phyloP scores from a whole-genome alignment of 495 filamentous ascomycete genomes.

The Annulohypoxylon nitens region DNA sequence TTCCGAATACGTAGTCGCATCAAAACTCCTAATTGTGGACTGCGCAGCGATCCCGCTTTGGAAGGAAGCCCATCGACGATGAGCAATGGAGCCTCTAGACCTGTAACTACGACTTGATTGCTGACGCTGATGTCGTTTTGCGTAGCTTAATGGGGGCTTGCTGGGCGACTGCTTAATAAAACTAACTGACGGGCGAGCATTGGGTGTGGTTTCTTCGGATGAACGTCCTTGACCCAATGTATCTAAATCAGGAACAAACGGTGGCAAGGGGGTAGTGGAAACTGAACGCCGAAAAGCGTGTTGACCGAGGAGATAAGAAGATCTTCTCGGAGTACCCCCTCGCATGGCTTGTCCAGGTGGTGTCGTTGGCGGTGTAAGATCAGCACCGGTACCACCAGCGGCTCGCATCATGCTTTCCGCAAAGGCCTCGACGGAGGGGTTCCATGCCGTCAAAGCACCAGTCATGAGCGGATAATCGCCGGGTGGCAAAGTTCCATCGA shows the following conservation, averaged over 20 bases:
- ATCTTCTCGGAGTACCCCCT: conserved; percentile 60
- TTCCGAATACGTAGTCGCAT: conserved; percentile 68
- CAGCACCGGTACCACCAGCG: conserved; percentile 55
- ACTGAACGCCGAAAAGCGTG: conserved; percentile 51
- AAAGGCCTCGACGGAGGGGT: conserved; percentile 64
- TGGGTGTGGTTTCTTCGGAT: conserved; percentile 45
- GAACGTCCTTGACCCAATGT: conserved; percentile 45
- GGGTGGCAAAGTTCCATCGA: conserved; percentile 73
- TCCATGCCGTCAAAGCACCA: conserved; percentile 57
- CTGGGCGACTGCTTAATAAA: conserved; percentile 41
- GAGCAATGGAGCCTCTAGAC: conserved; percentile 56
- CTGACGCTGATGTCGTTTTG: conserved; percentile 55
- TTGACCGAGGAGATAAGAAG: conserved; percentile 64
- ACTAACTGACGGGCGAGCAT: conserved; percentile 52
- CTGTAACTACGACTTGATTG: conserved; percentile 56
- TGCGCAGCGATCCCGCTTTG: conserved; percentile 76
- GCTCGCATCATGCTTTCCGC: conserved; percentile 61
- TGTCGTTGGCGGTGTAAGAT: conserved; percentile 67
- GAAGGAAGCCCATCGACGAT: conserved; percentile 72
- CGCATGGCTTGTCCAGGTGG: conserved; percentile 59
- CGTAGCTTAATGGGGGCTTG: conserved; percentile 53
- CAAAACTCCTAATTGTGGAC: conserved; percentile 70
- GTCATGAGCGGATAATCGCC: conserved; percentile 61
- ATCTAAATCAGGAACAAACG: conserved; percentile 56
- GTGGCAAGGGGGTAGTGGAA: conserved; percentile 53